A percentile compares a stretch with the other conserved stretches of the same genome.
phyloP scores from a whole-genome alignment of 305 asterid genomes.

The Ajuga reptans region DNA sequence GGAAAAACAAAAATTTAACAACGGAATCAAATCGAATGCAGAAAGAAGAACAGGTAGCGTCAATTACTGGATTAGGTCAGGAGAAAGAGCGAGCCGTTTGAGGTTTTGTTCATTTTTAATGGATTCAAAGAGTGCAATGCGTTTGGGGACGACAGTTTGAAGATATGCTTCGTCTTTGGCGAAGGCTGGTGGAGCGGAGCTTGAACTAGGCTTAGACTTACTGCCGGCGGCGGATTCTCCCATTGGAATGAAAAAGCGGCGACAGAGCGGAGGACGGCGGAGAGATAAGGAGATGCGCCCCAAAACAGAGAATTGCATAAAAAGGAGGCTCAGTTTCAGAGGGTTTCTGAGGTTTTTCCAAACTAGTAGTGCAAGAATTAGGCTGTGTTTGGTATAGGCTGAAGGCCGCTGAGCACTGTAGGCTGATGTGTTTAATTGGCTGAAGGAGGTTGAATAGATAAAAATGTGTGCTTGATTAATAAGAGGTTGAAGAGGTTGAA shows the following conservation, averaged over 20 bases:
- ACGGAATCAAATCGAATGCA: neutral
- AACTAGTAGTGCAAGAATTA: neutral
- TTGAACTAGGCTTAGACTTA: conserved; percentile 24
- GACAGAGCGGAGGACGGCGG: conserved; percentile 30
- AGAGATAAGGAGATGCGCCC: conserved; percentile 34
- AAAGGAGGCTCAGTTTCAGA: neutral
- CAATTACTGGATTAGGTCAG: conserved; percentile 53
- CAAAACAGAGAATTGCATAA: conserved; percentile 27
- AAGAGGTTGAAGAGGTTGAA: too few relatives aligned
- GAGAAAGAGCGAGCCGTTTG: conserved; percentile 44
- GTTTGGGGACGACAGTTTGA: conserved; percentile 51
- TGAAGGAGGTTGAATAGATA: too few relatives aligned
- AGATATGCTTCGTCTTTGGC: conserved; percentile 64
- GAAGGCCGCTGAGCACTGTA: too few relatives aligned
- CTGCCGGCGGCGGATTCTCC: conserved; percentile 29
- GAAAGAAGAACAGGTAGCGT: neutral
- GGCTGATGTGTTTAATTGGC: too few relatives aligned
- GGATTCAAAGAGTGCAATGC: conserved; percentile 51
- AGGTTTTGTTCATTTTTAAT: conserved; percentile 45
- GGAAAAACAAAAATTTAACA: neutral
- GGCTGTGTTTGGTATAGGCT: too few relatives aligned
- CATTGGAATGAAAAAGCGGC: conserved; percentile 29
- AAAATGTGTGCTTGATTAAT: too few relatives aligned
- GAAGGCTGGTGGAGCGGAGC: conserved; percentile 22
- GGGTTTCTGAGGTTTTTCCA: conserved; percentile 19